Conservation (phyloP, 768 basidiomycete genomes). For the Naganishia antarctica region DNA sequence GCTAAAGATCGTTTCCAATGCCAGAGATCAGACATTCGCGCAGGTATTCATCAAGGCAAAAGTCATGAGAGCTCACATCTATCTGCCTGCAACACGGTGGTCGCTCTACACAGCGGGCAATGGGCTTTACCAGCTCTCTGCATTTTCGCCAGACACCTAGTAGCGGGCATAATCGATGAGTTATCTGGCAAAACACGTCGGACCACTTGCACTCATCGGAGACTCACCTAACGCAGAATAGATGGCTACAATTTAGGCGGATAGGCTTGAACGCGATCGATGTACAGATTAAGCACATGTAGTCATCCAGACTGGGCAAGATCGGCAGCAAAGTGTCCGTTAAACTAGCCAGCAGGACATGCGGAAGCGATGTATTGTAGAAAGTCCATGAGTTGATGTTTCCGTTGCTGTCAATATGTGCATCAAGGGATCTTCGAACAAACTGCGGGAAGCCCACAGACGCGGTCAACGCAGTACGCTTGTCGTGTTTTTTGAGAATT, state of each 20-base stretch:
- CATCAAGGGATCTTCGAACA: slow-evolving; percentile 44
- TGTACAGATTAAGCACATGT: slow-evolving; percentile 80
- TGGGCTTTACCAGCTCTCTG: slow-evolving; percentile 69
- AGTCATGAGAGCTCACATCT: slow-evolving; percentile 57
- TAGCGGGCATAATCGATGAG: background rate
- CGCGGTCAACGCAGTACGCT: slow-evolving; percentile 73
- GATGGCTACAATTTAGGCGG: slow-evolving; percentile 70
- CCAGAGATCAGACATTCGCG: background rate
- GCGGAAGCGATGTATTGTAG: slow-evolving; percentile 55
- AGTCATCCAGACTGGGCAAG: slow-evolving; percentile 55
- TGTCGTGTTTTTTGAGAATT: slow-evolving; percentile 81
- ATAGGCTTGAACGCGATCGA: slow-evolving; percentile 90
- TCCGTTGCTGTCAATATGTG: slow-evolving; percentile 36
- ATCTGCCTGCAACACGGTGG: slow-evolving; percentile 70
- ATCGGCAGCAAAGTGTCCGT: slow-evolving; percentile 72
- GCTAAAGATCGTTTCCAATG: slow-evolving; percentile 22
- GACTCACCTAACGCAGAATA: slow-evolving; percentile 47
- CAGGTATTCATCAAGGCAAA: background rate
- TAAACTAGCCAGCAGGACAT: slow-evolving; percentile 72
- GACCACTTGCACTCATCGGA: too few relatives aligned
- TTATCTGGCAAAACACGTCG: too few relatives aligned
- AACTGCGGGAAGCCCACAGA: slow-evolving; percentile 53
- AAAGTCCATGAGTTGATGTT: slow-evolving; percentile 47
- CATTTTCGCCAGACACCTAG: slow-evolving; percentile 75
- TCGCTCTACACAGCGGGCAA: slow-evolving; percentile 80